These are phyloP conservation scores for Cryptosporidium felis DNA, from an alignment of 169 alveolate species.

Conservation along the genomic window DNA sequence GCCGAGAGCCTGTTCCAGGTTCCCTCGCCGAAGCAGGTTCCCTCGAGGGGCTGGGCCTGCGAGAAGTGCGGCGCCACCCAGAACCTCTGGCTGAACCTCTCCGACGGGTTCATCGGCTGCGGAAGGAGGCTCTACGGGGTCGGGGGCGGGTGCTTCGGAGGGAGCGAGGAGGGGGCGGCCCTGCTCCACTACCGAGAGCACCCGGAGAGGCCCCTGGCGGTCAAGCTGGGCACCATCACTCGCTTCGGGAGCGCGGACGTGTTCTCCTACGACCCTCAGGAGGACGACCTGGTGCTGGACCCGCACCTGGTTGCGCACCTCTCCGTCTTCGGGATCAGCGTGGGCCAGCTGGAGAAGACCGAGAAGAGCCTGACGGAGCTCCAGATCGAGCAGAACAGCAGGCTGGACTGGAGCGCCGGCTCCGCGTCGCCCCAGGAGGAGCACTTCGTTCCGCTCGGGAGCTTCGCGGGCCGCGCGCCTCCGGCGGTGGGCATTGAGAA, in stretches of 20 bases:
- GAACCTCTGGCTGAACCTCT: constrained; percentile 80
- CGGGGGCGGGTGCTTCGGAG: constrained; percentile 89
- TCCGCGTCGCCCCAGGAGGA: constrained; percentile 74
- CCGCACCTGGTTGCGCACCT: constrained; percentile 86
- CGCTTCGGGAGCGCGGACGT: constrained; percentile 90
- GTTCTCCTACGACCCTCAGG: constrained; percentile 89
- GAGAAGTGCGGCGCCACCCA: constrained; percentile 75
- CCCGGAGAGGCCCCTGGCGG: constrained; percentile 85
- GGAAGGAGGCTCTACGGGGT: constrained; percentile 85
- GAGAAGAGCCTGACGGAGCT: constrained; percentile 85
- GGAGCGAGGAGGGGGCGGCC: constrained; percentile 89
- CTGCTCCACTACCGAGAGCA: constrained; percentile 79
- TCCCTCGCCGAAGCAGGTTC: constrained; percentile 67
- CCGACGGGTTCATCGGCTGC: constrained; percentile 87
- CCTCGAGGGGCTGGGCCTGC: constrained; percentile 72
- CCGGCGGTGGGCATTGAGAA: constrained; percentile 83
- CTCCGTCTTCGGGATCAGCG: constrained; percentile 87
- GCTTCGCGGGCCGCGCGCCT: constrained; percentile 73
- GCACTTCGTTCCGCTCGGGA: constrained; percentile 40
- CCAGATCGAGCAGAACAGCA: constrained; percentile 83
- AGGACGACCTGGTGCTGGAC: constrained; percentile 83
- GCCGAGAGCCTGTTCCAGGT: constrained; percentile 75
- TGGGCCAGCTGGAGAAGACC: constrained; percentile 79
- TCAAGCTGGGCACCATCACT: constrained; percentile 91
- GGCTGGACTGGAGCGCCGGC: constrained; percentile 82